Base-by-base conservation (phyloP, 306 rosid species). In the Heteromeles arbutifolia region DNA sequence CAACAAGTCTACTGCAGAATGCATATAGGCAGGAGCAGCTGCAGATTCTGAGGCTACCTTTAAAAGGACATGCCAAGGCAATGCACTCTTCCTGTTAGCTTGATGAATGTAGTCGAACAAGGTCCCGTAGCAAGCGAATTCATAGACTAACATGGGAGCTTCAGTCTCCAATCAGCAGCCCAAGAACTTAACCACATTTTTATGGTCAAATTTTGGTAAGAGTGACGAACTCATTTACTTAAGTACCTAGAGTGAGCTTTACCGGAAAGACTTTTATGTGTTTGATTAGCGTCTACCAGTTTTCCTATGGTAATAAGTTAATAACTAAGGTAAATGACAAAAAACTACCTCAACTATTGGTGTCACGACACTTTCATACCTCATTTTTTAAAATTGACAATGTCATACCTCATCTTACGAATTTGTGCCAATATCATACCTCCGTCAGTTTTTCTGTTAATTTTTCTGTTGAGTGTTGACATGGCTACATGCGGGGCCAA, bases 121-220 rank as follows among this genome's bases (percentile, higher is more conserved):
- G 45, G 65, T 31, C 19, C 65, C 54, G 1, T 65, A 32, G 37
- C 65, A 52, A 29, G 69, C 2, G 7, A 18, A 4, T 64, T 63
- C 64, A 64, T 64, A 74, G 15, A 64, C 52, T 29, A 50, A 29
- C 9, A 65, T 6, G 0, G 53, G 34, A 32, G 15, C 78, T 32
- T 75, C 71, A 4, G 63, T 65, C 63, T 64, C 70, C 11, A 65
- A 31, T 18, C 78, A 64, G 48, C 53, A 64, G 13, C 72, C 72
- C n/a, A 75, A 29, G 24, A 65, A 25, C 63, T 75, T 75, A 5
- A 65, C 18, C 63, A 45, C 48, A 32, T 66, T 53, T 54, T 53
- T 12, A 54, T 71, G 75, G 32, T 32, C n/a, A n/a, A 8, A 53
- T 21, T 53, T 6, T 18, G 29, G n/a, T 4, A 54, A 32, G 65